These are phyloP conservation scores for Amanita polypyramis DNA, from an alignment of 768 basidiomycete genomes.

Conservation along the genomic window DNA sequence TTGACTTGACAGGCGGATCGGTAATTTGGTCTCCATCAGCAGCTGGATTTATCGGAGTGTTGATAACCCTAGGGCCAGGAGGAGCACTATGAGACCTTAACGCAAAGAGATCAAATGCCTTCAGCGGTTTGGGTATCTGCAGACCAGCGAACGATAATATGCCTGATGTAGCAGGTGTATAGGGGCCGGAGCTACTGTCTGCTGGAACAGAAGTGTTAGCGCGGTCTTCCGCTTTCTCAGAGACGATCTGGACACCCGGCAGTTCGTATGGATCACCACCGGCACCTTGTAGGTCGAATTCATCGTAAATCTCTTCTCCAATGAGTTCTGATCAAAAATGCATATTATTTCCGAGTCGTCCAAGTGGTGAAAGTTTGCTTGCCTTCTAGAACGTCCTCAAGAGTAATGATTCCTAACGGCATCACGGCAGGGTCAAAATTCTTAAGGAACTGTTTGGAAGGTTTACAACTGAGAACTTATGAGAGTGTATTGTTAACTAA, in stretches of 20 bases:
- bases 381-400: slow-evolving; percentile 89
- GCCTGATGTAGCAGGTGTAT: not conserved
- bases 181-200: not conserved
- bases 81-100: slow-evolving; percentile 45
- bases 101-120: slow-evolving; percentile 35
- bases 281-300: slow-evolving; percentile 77
- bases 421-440: slow-evolving; percentile 72
- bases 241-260: slow-evolving; percentile 14
- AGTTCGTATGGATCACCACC: slow-evolving; percentile 37
- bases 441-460: slow-evolving; percentile 56
- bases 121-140: slow-evolving; percentile 32
- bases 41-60: slow-evolving; percentile 2
- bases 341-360: not conserved
- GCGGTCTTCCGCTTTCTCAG: slow-evolving; percentile 4
- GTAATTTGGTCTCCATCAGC: slow-evolving; percentile 8
- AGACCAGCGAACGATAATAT: slow-evolving; percentile 6
- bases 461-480: not conserved
- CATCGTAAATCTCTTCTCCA: slow-evolving; percentile 89
- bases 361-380: slow-evolving; percentile 3
- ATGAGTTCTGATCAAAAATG: slow-evolving; percentile 49
- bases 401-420: slow-evolving; percentile 85
- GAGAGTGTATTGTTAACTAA: slow-evolving; percentile 18
- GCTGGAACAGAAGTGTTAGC: not conserved
- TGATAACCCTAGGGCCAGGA: slow-evolving; percentile 34
- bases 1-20: not conserved